Conservation (phyloP, 768 basidiomycete genomes). For the Lentinula edodes region DNA sequence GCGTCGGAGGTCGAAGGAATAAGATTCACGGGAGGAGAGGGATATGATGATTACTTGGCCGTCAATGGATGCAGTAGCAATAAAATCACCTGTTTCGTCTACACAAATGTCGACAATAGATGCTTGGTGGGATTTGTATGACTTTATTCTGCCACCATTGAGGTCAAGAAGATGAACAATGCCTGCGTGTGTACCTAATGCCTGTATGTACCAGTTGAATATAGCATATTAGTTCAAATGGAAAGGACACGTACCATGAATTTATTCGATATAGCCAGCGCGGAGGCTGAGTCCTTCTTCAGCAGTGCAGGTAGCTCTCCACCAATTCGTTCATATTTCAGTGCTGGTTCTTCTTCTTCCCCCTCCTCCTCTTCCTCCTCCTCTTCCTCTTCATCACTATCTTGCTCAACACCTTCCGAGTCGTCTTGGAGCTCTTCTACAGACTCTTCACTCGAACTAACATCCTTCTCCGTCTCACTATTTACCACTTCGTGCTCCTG, state of each 20-base stretch:
- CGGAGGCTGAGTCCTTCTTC: conserved; percentile 85
- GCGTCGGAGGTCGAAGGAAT: conserved; percentile 85
- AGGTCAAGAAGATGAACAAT: conserved; percentile 83
- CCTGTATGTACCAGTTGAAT: conserved; percentile 37
- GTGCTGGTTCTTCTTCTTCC: conserved; percentile 85
- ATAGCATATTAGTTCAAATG: neutral
- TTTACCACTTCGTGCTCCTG: neutral
- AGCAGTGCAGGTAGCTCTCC: conserved; percentile 72
- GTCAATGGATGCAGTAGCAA: conserved; percentile 90
- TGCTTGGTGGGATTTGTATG: conserved; percentile 86
- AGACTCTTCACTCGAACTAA: neutral
- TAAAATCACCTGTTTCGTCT: conserved; percentile 81
- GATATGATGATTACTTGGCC: conserved; percentile 92
- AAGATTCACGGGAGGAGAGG: conserved; percentile 62
- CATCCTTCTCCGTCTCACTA: neutral
- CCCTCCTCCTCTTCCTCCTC: conserved; percentile 44
- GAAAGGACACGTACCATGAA: conserved; percentile 49
- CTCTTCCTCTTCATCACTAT: conserved; percentile 30
- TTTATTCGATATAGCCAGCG: conserved; percentile 69
- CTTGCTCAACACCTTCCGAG: conserved; percentile 12
- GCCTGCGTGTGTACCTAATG: conserved; percentile 90
- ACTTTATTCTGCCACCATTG: conserved; percentile 77
- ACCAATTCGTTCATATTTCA: conserved; percentile 85
- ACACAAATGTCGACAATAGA: conserved; percentile 82
- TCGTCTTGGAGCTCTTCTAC: neutral